phyloP scores from a whole-genome alignment of 2,329 filamentous ascomycete species.

The Exophiala bonariae region DNA sequence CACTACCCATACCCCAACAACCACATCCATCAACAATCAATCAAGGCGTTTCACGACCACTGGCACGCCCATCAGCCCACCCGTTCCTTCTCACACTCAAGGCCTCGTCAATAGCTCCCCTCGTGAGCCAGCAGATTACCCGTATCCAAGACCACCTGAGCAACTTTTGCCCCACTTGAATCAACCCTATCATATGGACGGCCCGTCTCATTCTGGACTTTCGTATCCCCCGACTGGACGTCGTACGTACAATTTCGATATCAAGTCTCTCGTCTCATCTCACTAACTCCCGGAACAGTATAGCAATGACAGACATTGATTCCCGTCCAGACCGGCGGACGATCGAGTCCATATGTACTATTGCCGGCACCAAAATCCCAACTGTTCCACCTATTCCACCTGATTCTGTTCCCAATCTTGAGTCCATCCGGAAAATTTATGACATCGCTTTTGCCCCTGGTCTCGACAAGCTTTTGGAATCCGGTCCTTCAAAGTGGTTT shows the following conservation, averaged over 20 bases:
- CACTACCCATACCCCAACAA: conserved; percentile 35
- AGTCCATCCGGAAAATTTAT: conserved; percentile 72
- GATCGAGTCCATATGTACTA: conserved; percentile 71
- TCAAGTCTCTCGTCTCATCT: too few species aligned
- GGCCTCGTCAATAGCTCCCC: conserved; percentile 20
- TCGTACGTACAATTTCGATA: conserved; percentile 7
- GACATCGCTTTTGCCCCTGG: conserved; percentile 73
- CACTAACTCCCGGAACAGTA: conserved; percentile 10
- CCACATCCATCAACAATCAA: conserved; percentile 16
- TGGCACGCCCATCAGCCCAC: conserved; percentile 22
- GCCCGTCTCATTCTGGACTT: conserved; percentile 14
- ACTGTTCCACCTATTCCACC: conserved; percentile 56
- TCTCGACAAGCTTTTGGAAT: conserved; percentile 76
- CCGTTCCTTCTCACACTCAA: conserved; percentile 17
- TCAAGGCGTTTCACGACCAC: conserved; percentile 11
- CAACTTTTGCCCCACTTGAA: conserved; percentile 25
- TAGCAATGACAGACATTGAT: conserved; percentile 20
- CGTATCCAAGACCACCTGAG: conserved; percentile 24
- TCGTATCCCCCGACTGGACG: conserved; percentile 22
- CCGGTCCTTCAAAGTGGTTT: conserved; percentile 67
- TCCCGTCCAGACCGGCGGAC: conserved; percentile 44
- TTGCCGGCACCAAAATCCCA: conserved; percentile 49
- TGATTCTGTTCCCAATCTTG: conserved; percentile 53
- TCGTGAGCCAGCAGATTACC: conserved; percentile 24
- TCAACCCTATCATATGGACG: conserved; percentile 27